Evolutionary conservation across 2,329 filamentous ascomycete genomes (phyloP), one percentile per base, ranked within the genome.

Genomic region (Tolypocladium guangdongense): DNA sequence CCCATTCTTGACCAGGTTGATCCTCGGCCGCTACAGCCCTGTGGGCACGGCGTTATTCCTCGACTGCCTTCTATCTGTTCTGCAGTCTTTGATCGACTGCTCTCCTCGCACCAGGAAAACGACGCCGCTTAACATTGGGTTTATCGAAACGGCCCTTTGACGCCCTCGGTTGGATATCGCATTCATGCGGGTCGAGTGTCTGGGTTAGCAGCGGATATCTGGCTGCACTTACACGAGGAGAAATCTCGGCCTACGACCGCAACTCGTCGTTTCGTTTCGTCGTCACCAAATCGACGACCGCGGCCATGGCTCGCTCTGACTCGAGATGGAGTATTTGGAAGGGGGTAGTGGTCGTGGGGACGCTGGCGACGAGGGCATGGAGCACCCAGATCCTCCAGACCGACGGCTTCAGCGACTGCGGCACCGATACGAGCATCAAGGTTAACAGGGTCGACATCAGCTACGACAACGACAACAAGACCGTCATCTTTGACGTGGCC

Each of bases 401-500:
- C 27, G 81, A 80, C 57, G 88, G 90, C 55, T 95, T 93, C 73
- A 82, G 77, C 63, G 83, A 84, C 58, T 97, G 93, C 71, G 67
- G 64, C 38, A 64, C 66, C 50, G 69, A 77, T 33, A 46, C 64
- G 62, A 78, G 62, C 68, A 75, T 97, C 62, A 78, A 78, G 57
- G 85, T 96, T 52, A 76, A 90, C 59, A 83, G 79, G 61, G 75
- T 95, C 57, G 75, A 92, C 62, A 86, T 96, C 56, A 74, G 80
- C 61, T 97, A 95, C 73, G 82, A 95, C 74, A 84, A 85, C 59
- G 77, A 79, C 55, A 83, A 84, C 56, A 84, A 87, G 66, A 80
- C 78, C 49, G 79, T 97, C 56, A 80, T 74, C 4, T 97, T 96
- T 70, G 84, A 97, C 66, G 81, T 96, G 24, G 82, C 84, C 36